A percentile compares a stretch with the other conserved stretches of the same genome.
These are phyloP conservation scores for Solanum infundibuliforme DNA, from an alignment of 257 asterid genomes.

Conservation along the genomic window DNA sequence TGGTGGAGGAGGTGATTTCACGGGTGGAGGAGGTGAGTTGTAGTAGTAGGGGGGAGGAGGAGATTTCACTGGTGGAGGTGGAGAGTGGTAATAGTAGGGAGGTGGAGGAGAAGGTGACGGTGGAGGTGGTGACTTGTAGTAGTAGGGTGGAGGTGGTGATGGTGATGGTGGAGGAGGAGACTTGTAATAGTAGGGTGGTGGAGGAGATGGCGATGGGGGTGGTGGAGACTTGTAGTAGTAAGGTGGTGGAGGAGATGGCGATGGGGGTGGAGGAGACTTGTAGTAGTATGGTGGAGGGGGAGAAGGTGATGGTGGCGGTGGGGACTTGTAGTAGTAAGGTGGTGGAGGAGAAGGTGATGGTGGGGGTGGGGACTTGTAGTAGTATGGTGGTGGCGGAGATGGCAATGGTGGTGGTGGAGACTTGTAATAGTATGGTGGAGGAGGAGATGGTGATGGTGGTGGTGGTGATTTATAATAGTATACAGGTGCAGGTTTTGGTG, in stretches of 20 bases:
- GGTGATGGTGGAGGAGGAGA: constrained; percentile 6
- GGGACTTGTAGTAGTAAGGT: not conserved
- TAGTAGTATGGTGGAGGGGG: not conserved
- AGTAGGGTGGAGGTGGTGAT: not conserved
- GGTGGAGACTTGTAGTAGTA: constrained; percentile 11
- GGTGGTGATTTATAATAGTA: not conserved
- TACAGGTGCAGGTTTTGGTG: not conserved
- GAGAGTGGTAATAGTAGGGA: not conserved
- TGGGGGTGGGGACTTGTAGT: not conserved
- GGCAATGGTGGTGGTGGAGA: not conserved
- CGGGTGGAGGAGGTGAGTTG: not conserved
- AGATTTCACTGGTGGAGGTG: not conserved
- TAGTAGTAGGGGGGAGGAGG: constrained; percentile 6
- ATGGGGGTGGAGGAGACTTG: constrained; percentile 8
- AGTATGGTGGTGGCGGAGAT: not conserved
- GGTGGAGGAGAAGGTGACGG: not conserved
- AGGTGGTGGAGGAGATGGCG: not conserved
- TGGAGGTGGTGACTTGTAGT: not conserved
- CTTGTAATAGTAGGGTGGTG: constrained; percentile 1
- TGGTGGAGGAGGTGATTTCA: constrained; percentile 5
- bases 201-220: constrained; percentile 1
- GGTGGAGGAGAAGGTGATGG: not conserved
- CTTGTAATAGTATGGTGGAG: not conserved
- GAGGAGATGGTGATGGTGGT: not conserved
- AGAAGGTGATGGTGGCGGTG: not conserved